Percentiles rank a stretch among this genome's conserved stretches.
These are phyloP conservation scores for Populus euphratica DNA, from an alignment of 345 rosid species.

Conservation along the genomic window DNA sequence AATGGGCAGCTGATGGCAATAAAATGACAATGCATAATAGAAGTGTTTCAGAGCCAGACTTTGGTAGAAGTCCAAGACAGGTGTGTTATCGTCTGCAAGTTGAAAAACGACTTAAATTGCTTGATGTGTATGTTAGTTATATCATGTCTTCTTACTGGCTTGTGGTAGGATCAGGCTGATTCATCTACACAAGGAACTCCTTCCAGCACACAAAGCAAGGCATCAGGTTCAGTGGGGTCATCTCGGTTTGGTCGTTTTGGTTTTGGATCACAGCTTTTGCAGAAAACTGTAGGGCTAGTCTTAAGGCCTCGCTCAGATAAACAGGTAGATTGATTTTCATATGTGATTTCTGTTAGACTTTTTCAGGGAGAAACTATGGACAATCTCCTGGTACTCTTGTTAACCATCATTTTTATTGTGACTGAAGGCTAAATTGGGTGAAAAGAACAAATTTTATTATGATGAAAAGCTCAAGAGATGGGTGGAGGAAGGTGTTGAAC, in stretches of 20 bases:
- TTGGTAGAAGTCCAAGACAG: slow-evolving; percentile 78
- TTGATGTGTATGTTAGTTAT: slow-evolving; percentile 8
- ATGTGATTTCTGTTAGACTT: slow-evolving; percentile 4
- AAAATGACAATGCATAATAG: slow-evolving; percentile 60
- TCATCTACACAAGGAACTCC: slow-evolving; percentile 49
- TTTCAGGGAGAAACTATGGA: not conserved
- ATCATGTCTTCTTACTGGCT: slow-evolving; percentile 17
- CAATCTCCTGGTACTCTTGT: not conserved
- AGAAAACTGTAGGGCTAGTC: slow-evolving; percentile 80
- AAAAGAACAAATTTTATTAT: slow-evolving; percentile 75
- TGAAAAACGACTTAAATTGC: not conserved
- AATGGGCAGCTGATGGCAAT: slow-evolving; percentile 54
- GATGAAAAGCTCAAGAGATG: slow-evolving; percentile 95
- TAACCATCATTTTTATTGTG: slow-evolving; percentile 17
- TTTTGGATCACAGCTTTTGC: slow-evolving; percentile 74
- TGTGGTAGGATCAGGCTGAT: slow-evolving; percentile 43
- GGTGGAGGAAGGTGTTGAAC: slow-evolving; percentile 95
- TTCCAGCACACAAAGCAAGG: slow-evolving; percentile 53
- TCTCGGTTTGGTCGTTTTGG: slow-evolving; percentile 81
- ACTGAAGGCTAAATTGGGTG: slow-evolving; percentile 91
- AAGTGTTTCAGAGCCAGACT: slow-evolving; percentile 83
- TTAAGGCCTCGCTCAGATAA: slow-evolving; percentile 65
- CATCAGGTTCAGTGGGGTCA: slow-evolving; percentile 42
- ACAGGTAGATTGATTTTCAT: slow-evolving; percentile 47
- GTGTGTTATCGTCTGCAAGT: slow-evolving; percentile 26